A percentile compares a stretch with the other conserved stretches of the same genome.
Evolutionary conservation across 768 basidiomycete genomes (phyloP).

Genomic region (Trametes cinnabarina): DNA sequence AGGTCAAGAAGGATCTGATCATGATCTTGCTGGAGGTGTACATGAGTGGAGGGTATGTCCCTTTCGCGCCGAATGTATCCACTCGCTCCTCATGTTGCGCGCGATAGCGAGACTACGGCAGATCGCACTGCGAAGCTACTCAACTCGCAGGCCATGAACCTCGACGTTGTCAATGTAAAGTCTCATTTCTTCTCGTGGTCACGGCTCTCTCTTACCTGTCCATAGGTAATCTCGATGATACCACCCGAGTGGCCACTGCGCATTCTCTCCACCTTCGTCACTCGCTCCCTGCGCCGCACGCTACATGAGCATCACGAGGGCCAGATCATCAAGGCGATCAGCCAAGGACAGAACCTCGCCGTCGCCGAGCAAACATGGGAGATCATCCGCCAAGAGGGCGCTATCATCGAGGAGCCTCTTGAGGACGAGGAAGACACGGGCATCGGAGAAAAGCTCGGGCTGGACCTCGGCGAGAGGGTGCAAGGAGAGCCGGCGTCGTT

Average conservation of each 20-base stretch:
- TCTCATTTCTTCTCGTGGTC: background rate
- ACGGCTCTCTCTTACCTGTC: background rate
- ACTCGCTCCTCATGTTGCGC: too few species aligned
- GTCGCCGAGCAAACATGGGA: slow-evolving; percentile 60
- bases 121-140: slow-evolving; percentile 67
- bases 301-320: slow-evolving; percentile 70
- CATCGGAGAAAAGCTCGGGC: slow-evolving; percentile 14
- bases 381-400: slow-evolving; percentile 59
- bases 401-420: slow-evolving; percentile 60
- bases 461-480: slow-evolving; percentile 19
- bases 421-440: slow-evolving; percentile 42
- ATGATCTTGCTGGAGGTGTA: slow-evolving; percentile 78
- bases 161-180: slow-evolving; percentile 77
- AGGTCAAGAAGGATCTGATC: slow-evolving; percentile 56
- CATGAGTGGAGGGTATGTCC: slow-evolving; percentile 69
- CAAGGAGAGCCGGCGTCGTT: slow-evolving; percentile 22
- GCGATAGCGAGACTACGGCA: slow-evolving; percentile 47
- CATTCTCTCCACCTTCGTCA: slow-evolving; percentile 71
- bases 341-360: slow-evolving; percentile 76
- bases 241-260: slow-evolving; percentile 77
- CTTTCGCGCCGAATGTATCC: too few species aligned
- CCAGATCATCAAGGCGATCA: slow-evolving; percentile 74
- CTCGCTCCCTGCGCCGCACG: slow-evolving; percentile 73
- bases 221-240: slow-evolving; percentile 60
- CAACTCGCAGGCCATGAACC: slow-evolving; percentile 74